Evolutionary conservation across 768 basidiomycete species (phyloP), one percentile per base, ranked within the genome.

Genomic region (Polyporus arcularius): DNA sequence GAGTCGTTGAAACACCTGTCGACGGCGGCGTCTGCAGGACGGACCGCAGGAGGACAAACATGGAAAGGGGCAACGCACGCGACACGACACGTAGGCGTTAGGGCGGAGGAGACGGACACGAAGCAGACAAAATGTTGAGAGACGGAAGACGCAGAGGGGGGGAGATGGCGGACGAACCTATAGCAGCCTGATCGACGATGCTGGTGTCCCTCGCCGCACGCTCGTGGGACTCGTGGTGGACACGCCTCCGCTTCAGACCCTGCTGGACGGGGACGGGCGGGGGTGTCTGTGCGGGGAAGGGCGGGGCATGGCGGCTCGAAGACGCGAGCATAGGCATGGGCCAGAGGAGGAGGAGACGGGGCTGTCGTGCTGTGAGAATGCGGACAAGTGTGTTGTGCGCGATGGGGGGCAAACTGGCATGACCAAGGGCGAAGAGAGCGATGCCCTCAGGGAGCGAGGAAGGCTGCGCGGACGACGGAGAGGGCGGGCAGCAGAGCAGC

Each of bases 1-100:
- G 87, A 85, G 60, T 73, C 69, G 21, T 26, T 26, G 49, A 82
- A 31, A 68, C 90, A 92, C 58, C 78, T 50, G 6, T 39, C 45
- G 67, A 75, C 68, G 8, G 89, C 89, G 18, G 59, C 55, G 1
- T 50, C 73, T 79, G 55, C 61, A 40, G 30, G 60, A 15, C 41
- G 63, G 49, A 53, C 55, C 56, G 32, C 50, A 43, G 46, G 48
- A 57, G 15, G 49, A 35, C 18, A 49, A 12, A 40, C 18, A 38
- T 4, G 45, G 30, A 40, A 21, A 45, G 4, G 45, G 30, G 35
- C 28, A 45, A 28, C 41, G 55, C 54, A 51, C 50, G 56, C 48
- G 49, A 55, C 10, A 50, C 21, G 21, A 35, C 35, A 35, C 35
- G 35, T 35, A 55, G 18, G 40, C 41, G 39, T 55, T 26, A 40